phyloP scores from a whole-genome alignment of 192 early-diverging fungal species.

The Podila verticillata region DNA sequence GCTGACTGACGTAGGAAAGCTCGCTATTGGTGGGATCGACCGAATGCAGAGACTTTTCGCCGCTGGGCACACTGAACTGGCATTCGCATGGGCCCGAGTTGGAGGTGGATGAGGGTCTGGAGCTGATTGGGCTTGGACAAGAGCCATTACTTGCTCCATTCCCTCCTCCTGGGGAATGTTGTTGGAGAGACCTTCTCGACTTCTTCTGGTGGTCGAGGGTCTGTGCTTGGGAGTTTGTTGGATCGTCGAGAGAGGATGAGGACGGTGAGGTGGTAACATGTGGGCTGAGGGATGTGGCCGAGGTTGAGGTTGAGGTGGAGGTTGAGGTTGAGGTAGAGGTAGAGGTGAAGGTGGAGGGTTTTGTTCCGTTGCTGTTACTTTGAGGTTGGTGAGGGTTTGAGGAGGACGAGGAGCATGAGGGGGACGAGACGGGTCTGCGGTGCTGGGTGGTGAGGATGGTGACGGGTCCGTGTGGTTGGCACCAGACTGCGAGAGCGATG shows the following conservation, averaged over 20 bases:
- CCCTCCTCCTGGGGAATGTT: conserved; percentile 13
- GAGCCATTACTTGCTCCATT: neutral
- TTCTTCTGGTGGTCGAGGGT: conserved; percentile 36
- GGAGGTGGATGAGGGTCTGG: conserved; percentile 15
- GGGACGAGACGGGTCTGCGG: conserved; percentile 25
- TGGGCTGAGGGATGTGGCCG: neutral
- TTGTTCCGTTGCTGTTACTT: neutral
- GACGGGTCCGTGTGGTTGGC: conserved; percentile 48
- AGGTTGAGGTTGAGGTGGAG: neutral
- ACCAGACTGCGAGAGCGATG: conserved; percentile 51
- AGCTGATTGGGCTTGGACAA: conserved; percentile 5
- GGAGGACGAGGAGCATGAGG: neutral
- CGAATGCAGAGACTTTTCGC: conserved; percentile 43
- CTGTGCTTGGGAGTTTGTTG: neutral
- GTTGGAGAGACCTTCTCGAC: conserved; percentile 23
- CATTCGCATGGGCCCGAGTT: conserved; percentile 29
- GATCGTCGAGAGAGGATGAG: neutral
- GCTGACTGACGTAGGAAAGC: conserved; percentile 47
- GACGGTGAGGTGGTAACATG: neutral
- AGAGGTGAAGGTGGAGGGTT: neutral
- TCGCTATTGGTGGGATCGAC: conserved; percentile 39
- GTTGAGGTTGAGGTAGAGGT: neutral
- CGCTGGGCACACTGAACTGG: conserved; percentile 48
- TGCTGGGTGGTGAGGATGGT: conserved; percentile 53
- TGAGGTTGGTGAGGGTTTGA: neutral